A percentile compares a stretch with the other conserved stretches of the same genome.
phyloP scores from a whole-genome alignment of 116 monocot species.

The Phalaenopsis hybrid region DNA sequence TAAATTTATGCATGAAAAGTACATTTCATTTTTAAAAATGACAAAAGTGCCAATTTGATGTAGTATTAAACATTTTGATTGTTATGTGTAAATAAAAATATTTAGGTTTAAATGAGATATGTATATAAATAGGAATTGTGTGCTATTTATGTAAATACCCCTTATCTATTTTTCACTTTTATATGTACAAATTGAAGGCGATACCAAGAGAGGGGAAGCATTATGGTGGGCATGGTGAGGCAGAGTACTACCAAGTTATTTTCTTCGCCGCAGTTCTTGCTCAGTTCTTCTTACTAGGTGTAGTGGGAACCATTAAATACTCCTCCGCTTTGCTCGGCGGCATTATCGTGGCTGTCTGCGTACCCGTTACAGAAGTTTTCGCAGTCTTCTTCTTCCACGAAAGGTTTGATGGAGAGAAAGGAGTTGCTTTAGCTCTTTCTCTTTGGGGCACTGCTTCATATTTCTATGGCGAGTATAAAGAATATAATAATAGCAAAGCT shows the following conservation, averaged over 20 bases:
- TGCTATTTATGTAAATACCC: no score
- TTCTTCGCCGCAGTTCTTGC: slow-evolving; percentile 18
- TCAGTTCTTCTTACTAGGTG: slow-evolving; percentile 44
- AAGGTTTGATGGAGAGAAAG: slow-evolving; percentile 32
- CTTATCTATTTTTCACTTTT: no score
- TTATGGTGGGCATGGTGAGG: slow-evolving; percentile 25
- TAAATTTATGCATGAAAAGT: no score
- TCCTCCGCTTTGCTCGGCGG: slow-evolving; percentile 41
- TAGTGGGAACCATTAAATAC: slow-evolving; percentile 32
- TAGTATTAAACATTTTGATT: no score
- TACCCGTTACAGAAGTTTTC: slow-evolving; percentile 37
- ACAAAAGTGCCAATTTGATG: no score
- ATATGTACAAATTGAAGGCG: slow-evolving; percentile 17
- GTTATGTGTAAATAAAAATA: no score
- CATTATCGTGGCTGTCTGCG: slow-evolving; percentile 29
- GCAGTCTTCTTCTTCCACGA: slow-evolving; percentile 45
- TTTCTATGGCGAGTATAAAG: no score
- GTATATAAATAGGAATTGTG: no score
- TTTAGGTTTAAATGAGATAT: no score
- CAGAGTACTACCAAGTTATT: slow-evolving; percentile 39
- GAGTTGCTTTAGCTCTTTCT: slow-evolving; percentile 38
- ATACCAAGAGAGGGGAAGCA: slow-evolving; percentile 32
- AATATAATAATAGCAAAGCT: no score
- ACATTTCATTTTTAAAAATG: no score
- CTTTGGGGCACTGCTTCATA: slow-evolving; percentile 39